Percentiles rank a stretch among this genome's conserved stretches.
Evolutionary conservation across 306 rosid species (phyloP).

Genomic region (Cucurbita argyrosperma): DNA sequence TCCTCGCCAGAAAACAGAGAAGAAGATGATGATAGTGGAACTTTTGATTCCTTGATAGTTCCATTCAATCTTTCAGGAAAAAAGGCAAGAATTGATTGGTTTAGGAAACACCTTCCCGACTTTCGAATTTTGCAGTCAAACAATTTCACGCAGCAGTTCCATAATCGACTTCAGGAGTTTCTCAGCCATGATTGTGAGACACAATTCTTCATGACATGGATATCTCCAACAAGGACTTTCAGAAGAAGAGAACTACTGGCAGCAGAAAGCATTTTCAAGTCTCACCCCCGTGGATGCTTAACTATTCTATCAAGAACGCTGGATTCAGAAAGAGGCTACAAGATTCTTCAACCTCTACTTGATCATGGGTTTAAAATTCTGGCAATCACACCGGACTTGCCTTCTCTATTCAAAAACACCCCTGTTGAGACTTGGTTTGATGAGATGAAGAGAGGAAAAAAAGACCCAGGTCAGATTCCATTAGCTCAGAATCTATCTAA

Average conservation of each 20-base stretch:
- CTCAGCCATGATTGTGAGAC: constrained; percentile 5
- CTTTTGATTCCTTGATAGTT: constrained; percentile 14
- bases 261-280: constrained; percentile 41
- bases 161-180: constrained; percentile 12
- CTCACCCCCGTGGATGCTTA: constrained; percentile 55
- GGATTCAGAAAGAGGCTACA: constrained; percentile 33
- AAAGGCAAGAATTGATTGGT: constrained; percentile 12
- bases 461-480: constrained; percentile 76
- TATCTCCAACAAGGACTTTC: constrained; percentile 11
- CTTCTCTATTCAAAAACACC: constrained; percentile 40
- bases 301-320: constrained; percentile 48
- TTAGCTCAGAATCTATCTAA: constrained; percentile 66
- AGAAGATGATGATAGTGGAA: constrained; percentile 13
- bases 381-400: constrained; percentile 49
- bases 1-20: constrained; percentile 17
- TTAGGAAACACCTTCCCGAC: constrained; percentile 6
- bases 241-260: constrained; percentile 31
- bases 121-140: constrained; percentile 8
- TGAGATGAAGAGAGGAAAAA: constrained; percentile 39
- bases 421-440: constrained; percentile 52
- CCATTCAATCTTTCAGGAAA: constrained; percentile 22
- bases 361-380: constrained; percentile 43
- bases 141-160: constrained; percentile 9
- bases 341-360: constrained; percentile 41
- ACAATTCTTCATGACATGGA: constrained; percentile 21